These are phyloP conservation scores for Penicillium sp. DNA, from an alignment of 2,329 filamentous ascomycete genomes.

Conservation along the genomic window DNA sequence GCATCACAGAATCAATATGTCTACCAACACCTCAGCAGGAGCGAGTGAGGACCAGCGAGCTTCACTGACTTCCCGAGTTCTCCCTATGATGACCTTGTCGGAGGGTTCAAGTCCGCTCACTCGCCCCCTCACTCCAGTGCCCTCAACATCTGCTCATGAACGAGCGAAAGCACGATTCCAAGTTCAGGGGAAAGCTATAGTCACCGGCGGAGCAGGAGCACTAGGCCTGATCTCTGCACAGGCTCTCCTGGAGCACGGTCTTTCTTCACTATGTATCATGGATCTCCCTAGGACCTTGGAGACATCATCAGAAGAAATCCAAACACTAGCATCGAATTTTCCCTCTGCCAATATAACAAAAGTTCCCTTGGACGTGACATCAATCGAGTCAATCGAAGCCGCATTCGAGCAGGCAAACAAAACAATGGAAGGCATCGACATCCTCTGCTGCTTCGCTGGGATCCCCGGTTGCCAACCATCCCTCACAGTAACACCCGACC, in stretches of 20 bases:
- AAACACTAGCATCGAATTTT: slow-evolving; percentile 54
- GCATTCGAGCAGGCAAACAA: slow-evolving; percentile 23
- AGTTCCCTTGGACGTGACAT: slow-evolving; percentile 60
- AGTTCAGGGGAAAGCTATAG: slow-evolving; percentile 31
- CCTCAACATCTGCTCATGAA: slow-evolving; percentile 5
- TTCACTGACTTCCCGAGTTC: slow-evolving; percentile 11
- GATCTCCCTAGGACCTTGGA: slow-evolving; percentile 53
- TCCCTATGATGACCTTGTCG: slow-evolving; percentile 22
- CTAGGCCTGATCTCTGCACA: slow-evolving; percentile 59
- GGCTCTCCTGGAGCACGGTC: slow-evolving; percentile 68
- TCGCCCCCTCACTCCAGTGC: slow-evolving; percentile 10
- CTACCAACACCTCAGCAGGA: background rate
- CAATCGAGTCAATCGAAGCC: slow-evolving; percentile 37
- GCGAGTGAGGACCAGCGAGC: slow-evolving; percentile 1
- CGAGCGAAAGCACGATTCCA: slow-evolving; percentile 20
- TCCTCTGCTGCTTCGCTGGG: slow-evolving; percentile 66
- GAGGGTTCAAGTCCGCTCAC: slow-evolving; percentile 13
- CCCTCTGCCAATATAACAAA: slow-evolving; percentile 54
- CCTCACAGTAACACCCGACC: slow-evolving; percentile 56
- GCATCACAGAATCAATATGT: background rate
- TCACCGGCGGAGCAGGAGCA: slow-evolving; percentile 67
- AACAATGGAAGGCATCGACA: slow-evolving; percentile 54
- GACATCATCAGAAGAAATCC: slow-evolving; percentile 41
- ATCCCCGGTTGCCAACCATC: slow-evolving; percentile 64
- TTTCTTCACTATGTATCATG: slow-evolving; percentile 59